These are phyloP conservation scores for Cyclotella sp. DNA, from an alignment of 108 stramenopile genomes.

Conservation along the genomic window DNA sequence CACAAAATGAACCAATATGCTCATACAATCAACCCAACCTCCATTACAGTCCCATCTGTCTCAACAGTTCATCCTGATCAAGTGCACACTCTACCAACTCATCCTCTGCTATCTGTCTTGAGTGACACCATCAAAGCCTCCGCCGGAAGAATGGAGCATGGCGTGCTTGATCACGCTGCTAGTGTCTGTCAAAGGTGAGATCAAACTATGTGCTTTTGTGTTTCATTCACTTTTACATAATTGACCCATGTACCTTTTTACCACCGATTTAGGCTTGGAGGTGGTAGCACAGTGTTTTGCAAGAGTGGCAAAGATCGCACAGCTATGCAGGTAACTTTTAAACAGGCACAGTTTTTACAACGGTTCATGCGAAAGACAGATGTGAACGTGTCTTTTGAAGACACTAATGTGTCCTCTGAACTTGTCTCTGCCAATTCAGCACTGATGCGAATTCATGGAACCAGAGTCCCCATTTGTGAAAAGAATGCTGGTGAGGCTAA, in stretches of 20 bases:
- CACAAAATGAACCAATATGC: conserved; percentile 89
- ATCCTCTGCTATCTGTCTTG: conserved; percentile 67
- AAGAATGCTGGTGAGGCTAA: conserved; percentile 92
- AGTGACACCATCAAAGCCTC: conserved; percentile 73
- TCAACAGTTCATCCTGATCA: conserved; percentile 36
- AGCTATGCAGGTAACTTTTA: conserved; percentile 93
- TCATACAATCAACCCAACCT: conserved; percentile 61
- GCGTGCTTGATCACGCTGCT: conserved; percentile 85
- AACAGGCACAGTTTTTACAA: conserved; percentile 80
- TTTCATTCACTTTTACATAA: neutral
- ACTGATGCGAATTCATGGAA: conserved; percentile 87
- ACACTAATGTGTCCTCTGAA: conserved; percentile 25
- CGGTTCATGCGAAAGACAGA: conserved; percentile 53
- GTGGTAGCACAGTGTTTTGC: conserved; percentile 86
- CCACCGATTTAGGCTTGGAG: conserved; percentile 54
- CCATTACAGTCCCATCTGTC: conserved; percentile 26
- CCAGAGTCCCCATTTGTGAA: conserved; percentile 85
- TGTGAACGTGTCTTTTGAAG: conserved; percentile 15
- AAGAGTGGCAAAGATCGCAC: conserved; percentile 96
- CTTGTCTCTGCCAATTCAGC: conserved; percentile 58
- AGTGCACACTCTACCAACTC: conserved; percentile 53
- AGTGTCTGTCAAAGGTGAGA: conserved; percentile 56
- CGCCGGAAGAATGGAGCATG: conserved; percentile 86
- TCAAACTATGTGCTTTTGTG: neutral
- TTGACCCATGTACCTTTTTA: neutral